phyloP scores from a whole-genome alignment of 2,329 filamentous ascomycete genomes.

The Mycosphaerelloides madeirae region DNA sequence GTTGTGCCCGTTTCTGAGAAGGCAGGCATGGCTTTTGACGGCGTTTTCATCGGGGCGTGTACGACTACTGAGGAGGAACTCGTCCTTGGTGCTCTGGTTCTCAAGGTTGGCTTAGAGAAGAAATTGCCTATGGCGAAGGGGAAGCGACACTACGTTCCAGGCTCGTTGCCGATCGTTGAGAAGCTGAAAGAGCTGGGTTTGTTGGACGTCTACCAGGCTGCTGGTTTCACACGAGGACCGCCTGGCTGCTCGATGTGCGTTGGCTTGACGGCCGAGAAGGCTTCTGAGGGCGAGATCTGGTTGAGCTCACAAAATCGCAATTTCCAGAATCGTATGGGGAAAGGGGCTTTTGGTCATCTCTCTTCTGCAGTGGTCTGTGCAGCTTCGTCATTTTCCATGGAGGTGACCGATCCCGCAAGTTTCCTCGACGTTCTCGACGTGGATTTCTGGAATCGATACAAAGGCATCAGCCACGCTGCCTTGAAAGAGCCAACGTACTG shows the following conservation, averaged over 20 bases:
- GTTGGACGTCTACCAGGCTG: conserved; percentile 4
- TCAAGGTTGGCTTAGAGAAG: conserved; percentile 3
- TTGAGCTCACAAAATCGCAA: conserved; percentile 10
- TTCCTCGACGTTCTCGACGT: conserved; percentile 2
- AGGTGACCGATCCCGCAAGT: conserved; percentile 6
- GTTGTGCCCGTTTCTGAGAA: conserved; percentile 5
- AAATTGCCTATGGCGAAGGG: conserved; percentile 1
- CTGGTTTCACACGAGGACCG: conserved; percentile 4
- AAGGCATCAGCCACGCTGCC: neutral
- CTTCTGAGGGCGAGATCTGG: conserved; percentile 4
- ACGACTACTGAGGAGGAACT: conserved; percentile 14
- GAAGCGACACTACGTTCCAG: conserved; percentile 6
- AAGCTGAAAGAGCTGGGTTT: conserved; percentile 4
- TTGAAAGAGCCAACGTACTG: neutral
- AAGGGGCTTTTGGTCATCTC: conserved; percentile 8
- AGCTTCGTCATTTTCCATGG: conserved; percentile 9
- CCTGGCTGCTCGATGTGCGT: conserved; percentile 7
- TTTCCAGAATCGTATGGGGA: conserved; percentile 12
- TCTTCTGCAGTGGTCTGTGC: conserved; percentile 7
- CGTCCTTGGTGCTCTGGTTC: conserved; percentile 6
- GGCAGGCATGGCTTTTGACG: conserved; percentile 7
- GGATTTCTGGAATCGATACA: neutral
- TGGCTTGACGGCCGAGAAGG: conserved; percentile 9
- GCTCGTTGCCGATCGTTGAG: conserved; percentile 7
- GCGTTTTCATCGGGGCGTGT: conserved; percentile 13